Evolutionary conservation across 2,329 filamentous ascomycete genomes (phyloP), one percentile per base, ranked within the genome.

Genomic region (Tolypocladium sp.): DNA sequence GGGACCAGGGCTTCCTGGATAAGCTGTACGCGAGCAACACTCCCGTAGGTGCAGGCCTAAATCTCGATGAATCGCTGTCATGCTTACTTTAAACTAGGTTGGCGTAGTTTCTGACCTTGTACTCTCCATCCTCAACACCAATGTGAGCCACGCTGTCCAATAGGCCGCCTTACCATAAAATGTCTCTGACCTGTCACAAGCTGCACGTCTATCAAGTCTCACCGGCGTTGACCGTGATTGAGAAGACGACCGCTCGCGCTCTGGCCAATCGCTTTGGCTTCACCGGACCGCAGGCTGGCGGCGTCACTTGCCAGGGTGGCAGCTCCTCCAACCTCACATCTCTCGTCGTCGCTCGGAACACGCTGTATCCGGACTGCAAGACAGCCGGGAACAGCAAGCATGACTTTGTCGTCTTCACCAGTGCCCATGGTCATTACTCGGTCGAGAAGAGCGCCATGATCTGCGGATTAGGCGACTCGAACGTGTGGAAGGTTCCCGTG

Each of bases 1-100:
- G 92, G 90, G 90, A 96, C 69, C 92, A 96, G 74, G 93, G 93
- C 13, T 99, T 97, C 74, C 76, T 97, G 69, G 92, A 97, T 75
- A 97, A 99, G 76, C 79, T 97, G 22, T 97, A 97, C 73, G 85
- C 89, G n/a, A 88, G 88, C 63, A 95, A 91, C 44, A 94, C 94
- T 69, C 88, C 93, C 49, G 87, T 88, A 69, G 61, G 82, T 74
- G 20, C 22, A 10, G 2, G 9, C 41, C 7, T 17, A 17, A 6
- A 15, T 9, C 30, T 46, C 9, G 15, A 33, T 52, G 30, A 1
- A 38, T 55, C 27, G 41, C 41, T 59, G 22, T 53, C 63, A 40
- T 67, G 56, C 41, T 58, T 27, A 58, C 54, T 15, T 1, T 3
- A 4, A 53, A 4, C 27, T n/a, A 87, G 84, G 88, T 93, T 10